Evolutionary conservation across 192 early-diverging fungal genomes (phyloP).

Genomic region (Ambispora gerdemannii): DNA sequence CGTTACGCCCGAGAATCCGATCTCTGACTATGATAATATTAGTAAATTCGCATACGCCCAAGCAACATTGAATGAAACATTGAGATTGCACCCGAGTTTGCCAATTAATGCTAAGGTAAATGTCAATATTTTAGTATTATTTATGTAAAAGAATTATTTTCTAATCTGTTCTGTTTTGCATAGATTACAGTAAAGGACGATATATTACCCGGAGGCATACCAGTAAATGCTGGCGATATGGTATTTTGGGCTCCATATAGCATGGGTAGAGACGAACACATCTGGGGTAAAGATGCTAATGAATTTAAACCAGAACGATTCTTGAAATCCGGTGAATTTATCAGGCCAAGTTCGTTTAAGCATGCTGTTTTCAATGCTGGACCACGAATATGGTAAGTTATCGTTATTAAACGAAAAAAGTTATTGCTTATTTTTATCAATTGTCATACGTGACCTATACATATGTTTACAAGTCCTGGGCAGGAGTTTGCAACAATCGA

Average conservation of each 20-base stretch:
- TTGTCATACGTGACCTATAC: background rate
- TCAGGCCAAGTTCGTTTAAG: constrained; percentile 40
- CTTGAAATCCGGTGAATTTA: constrained; percentile 40
- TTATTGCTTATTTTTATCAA: background rate
- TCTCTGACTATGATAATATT: constrained; percentile 31
- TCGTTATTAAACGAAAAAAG: background rate
- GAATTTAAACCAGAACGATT: constrained; percentile 67
- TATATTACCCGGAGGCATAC: constrained; percentile 58
- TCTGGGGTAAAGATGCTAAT: constrained; percentile 67
- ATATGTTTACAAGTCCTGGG: too few species aligned
- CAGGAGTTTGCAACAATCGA: constrained; percentile 44
- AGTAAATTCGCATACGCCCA: constrained; percentile 37
- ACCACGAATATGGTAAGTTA: constrained; percentile 42
- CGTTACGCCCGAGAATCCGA: background rate
- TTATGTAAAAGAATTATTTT: background rate
- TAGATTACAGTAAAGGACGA: constrained; percentile 44
- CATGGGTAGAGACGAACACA: constrained; percentile 47
- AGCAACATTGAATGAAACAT: constrained; percentile 54
- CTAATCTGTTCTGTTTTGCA: background rate
- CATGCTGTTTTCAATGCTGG: constrained; percentile 60
- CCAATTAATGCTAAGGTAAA: constrained; percentile 52
- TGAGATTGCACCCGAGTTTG: constrained; percentile 68
- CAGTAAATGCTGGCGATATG: constrained; percentile 46
- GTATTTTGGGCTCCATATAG: constrained; percentile 53
- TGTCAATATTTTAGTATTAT: background rate